A percentile compares a stretch with the other conserved stretches of the same genome.
Evolutionary conservation across 805 yeast species (phyloP).

Genomic region (Naumovozyma castellii): DNA sequence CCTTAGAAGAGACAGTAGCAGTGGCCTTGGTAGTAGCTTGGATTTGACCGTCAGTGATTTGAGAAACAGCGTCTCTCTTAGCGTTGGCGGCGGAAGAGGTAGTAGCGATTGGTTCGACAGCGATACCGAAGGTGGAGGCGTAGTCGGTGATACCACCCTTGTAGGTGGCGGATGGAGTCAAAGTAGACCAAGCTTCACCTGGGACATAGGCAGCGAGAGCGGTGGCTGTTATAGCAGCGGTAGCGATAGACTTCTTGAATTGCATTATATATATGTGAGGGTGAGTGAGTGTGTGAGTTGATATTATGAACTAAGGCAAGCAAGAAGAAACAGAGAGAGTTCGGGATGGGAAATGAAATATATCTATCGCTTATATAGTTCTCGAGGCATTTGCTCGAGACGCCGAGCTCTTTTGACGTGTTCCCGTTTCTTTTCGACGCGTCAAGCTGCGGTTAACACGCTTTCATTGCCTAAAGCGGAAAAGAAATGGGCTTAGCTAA

Average conservation of each 20-base stretch:
- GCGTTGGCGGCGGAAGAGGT: slow-evolving; percentile 28
- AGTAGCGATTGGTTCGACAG: slow-evolving; percentile 32
- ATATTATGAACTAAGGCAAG: too few relatives aligned
- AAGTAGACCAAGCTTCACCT: slow-evolving; percentile 34
- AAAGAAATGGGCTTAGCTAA: too few relatives aligned
- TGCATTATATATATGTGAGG: slow-evolving; percentile 11
- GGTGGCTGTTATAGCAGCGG: slow-evolving; percentile 22
- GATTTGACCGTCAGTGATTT: slow-evolving; percentile 41
- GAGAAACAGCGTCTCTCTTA: slow-evolving; percentile 34
- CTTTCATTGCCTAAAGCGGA: too few relatives aligned
- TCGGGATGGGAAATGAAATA: too few relatives aligned
- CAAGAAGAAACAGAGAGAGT: too few relatives aligned
- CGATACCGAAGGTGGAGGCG: slow-evolving; percentile 34
- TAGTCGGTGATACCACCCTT: slow-evolving; percentile 30
- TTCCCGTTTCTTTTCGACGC: too few relatives aligned
- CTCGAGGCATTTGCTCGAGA: too few relatives aligned
- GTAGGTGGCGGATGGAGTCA: slow-evolving; percentile 33
- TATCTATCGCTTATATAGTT: too few relatives aligned
- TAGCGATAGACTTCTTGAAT: slow-evolving; percentile 16
- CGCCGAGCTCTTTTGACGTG: too few relatives aligned
- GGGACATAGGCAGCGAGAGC: slow-evolving; percentile 19
- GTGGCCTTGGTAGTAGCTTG: slow-evolving; percentile 31
- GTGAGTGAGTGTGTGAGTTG: too few relatives aligned
- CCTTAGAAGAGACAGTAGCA: slow-evolving; percentile 15
- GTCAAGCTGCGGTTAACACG: too few relatives aligned